Evolutionary conservation across 2,329 filamentous ascomycete genomes (phyloP).

Genomic region (Epichloe sibirici): DNA sequence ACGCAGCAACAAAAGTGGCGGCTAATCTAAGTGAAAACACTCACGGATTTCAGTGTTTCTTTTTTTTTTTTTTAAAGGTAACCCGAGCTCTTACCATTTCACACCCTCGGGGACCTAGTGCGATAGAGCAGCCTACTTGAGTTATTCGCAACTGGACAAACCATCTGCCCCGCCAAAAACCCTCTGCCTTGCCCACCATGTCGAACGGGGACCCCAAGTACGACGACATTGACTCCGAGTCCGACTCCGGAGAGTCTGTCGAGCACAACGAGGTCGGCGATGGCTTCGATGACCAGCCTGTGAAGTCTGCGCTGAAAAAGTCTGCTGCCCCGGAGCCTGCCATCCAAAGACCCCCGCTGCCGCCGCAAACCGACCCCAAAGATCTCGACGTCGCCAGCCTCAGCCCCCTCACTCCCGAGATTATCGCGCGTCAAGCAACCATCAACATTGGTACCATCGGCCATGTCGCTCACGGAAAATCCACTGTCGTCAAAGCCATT

Average conservation of each 20-base stretch:
- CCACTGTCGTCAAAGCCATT: conserved; percentile 97
- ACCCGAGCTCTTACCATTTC: background rate
- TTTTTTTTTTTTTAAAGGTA: background rate
- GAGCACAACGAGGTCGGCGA: conserved; percentile 46
- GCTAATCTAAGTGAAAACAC: background rate
- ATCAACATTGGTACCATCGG: conserved; percentile 99
- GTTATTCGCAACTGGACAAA: background rate
- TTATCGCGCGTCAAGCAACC: conserved; percentile 93
- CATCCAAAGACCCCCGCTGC: conserved; percentile 42
- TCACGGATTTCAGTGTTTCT: background rate
- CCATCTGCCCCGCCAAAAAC: conserved; percentile 17
- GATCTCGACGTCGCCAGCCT: conserved; percentile 73
- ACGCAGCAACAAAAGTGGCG: conserved; percentile 6
- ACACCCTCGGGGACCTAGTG: background rate
- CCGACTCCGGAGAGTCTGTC: conserved; percentile 52
- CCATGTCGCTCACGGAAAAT: conserved; percentile 97
- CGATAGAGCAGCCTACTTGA: background rate
- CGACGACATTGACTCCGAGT: conserved; percentile 65
- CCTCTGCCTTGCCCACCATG: conserved; percentile 25
- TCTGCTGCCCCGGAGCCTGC: conserved; percentile 40
- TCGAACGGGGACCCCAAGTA: conserved; percentile 50
- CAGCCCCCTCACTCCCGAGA: conserved; percentile 83
- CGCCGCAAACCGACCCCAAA: conserved; percentile 86
- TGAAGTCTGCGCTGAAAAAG: conserved; percentile 85
- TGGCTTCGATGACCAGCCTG: conserved; percentile 49